Evolutionary conservation across 139 green algal genomes (phyloP), one percentile per base, ranked within the genome.

Genomic region (Chlamydomonas urium): DNA sequence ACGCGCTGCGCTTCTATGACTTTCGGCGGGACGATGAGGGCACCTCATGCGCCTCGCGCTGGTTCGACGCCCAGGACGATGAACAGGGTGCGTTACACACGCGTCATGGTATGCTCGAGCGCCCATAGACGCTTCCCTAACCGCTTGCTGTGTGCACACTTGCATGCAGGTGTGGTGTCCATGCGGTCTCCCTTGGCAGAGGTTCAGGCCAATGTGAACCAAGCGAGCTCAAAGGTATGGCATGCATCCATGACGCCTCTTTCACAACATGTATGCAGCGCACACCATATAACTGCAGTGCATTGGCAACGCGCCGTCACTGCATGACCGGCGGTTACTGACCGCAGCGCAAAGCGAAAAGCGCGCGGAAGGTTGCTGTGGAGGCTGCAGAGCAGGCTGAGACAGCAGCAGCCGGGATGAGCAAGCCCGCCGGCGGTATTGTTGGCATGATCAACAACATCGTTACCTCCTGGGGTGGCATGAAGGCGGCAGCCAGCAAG

Each of bases 391-490:
- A 53, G 14, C 42, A 17, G 42, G 14, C 42, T 53, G 42, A 10
- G 14, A 17, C 42, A 17, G 14, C 42, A 10, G 42, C 42, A 17
- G 10, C 42, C 42, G 42, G n/a, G n/a, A n/a, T n/a, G n/a, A n/a
- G n/a, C n/a, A n/a, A n/a, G n/a, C n/a, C n/a, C 42, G 42, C 42
- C 42, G 42, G 14, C 42, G 17, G 42, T 17, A 53, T n/a, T n/a
- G n/a, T n/a, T n/a, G n/a, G n/a, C n/a, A 53, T n/a, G 42, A 53
- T 17, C 42, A 53, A 53, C 60, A 67, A 67, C 60, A 42, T 67
- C 5, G 23, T 67, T 4, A 67, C 60, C 5, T 67, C 60, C 32
- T 67, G 60, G 60, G 60, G 60, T 26, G 29, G 26, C 33, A 45
- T n/a, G 60, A 45, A 26, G 6, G 60, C 33, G 33, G 10, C 33